phyloP scores from a whole-genome alignment of 257 asterid species.

The Dorcoceras hygrometricum region DNA sequence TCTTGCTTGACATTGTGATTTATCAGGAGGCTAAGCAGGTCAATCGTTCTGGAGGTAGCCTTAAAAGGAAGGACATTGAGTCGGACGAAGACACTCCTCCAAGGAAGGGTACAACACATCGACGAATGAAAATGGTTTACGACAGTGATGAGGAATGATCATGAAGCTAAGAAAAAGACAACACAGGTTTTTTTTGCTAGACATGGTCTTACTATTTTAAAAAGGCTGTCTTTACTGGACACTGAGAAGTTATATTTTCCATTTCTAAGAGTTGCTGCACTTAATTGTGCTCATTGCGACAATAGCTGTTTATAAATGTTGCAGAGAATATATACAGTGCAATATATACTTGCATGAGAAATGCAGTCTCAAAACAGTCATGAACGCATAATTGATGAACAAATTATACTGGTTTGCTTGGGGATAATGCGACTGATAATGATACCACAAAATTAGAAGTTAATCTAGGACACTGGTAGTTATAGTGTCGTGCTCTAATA shows the following conservation, averaged over 20 bases:
- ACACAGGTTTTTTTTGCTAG: conserved; percentile 17
- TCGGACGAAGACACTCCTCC: conserved; percentile 96
- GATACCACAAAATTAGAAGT: not conserved
- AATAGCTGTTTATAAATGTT: too few relatives aligned
- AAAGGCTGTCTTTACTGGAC: not conserved
- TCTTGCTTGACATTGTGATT: conserved; percentile 15
- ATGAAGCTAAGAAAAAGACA: conserved; percentile 1
- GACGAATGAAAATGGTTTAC: conserved; percentile 83
- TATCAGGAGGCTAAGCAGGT: conserved; percentile 72
- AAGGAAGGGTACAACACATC: conserved; percentile 61
- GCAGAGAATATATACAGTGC: not conserved
- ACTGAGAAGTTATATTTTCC: not conserved
- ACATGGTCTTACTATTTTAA: conserved; percentile 2
- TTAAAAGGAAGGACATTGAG: conserved; percentile 76
- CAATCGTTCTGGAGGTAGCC: conserved; percentile 52
- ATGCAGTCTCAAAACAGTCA: not conserved
- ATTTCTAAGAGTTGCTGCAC: not conserved
- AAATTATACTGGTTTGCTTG: not conserved
- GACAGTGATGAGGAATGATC: conserved; percentile 84
- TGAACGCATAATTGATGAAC: not conserved
- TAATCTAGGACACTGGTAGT: not conserved
- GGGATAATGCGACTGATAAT: not conserved
- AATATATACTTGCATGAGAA: not conserved
- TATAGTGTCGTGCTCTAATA: not conserved
- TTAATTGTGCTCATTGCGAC: not conserved